phyloP scores from a whole-genome alignment of 2,329 filamentous ascomycete species.

The Bipolaris victoriae region DNA sequence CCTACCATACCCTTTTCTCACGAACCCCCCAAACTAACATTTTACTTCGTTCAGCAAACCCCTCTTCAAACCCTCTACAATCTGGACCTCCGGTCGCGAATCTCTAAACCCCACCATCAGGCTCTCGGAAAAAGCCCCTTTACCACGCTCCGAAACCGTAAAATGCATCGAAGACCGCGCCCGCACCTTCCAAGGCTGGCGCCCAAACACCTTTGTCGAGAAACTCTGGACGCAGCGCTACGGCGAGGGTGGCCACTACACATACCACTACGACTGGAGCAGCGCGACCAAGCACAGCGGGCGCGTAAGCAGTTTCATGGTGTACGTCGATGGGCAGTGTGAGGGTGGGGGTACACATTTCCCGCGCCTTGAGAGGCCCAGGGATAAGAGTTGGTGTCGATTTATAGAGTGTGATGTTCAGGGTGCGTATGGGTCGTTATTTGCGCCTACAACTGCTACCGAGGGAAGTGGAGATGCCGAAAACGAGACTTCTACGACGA shows the following conservation, averaged over 20 bases:
- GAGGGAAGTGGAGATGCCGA: constrained; percentile 23
- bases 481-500: constrained; percentile 7
- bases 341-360: constrained; percentile 67
- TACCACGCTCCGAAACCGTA: constrained; percentile 53
- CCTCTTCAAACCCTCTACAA: constrained; percentile 61
- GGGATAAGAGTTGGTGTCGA: constrained; percentile 59
- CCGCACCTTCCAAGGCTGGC: constrained; percentile 66
- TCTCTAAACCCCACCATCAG: constrained; percentile 57
- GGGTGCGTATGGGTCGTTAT: background rate
- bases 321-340: constrained; percentile 61
- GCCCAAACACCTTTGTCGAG: constrained; percentile 63
- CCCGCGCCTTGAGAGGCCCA: constrained; percentile 56
- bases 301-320: constrained; percentile 66
- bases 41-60: constrained; percentile 43
- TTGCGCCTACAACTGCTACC: background rate
- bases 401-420: constrained; percentile 60
- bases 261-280: constrained; percentile 63
- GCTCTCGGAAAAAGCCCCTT: constrained; percentile 58
- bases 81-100: constrained; percentile 58
- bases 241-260: constrained; percentile 63
- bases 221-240: constrained; percentile 67
- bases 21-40: background rate
- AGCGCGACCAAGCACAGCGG: constrained; percentile 45
- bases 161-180: constrained; percentile 66
- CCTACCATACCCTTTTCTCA: no score